Conservation (phyloP, 768 basidiomycete species). For the Neoboletus brunneissimus region DNA sequence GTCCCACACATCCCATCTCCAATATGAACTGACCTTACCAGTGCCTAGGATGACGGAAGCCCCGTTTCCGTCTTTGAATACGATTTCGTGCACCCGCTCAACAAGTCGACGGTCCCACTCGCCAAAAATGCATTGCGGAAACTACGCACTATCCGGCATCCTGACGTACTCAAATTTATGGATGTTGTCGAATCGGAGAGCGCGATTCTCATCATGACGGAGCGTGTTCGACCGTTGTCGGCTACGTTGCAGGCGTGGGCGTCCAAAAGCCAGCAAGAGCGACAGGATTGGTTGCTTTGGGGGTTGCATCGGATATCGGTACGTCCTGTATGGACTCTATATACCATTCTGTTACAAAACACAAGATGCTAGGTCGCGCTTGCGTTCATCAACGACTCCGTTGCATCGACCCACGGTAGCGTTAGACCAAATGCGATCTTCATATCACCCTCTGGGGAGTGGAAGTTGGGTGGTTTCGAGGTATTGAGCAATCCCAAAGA, state of each 20-base stretch:
- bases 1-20: background rate
- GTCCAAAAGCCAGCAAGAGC: slow-evolving; percentile 57
- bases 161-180: slow-evolving; percentile 93
- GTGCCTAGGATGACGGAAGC: slow-evolving; percentile 77
- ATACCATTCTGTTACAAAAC: background rate
- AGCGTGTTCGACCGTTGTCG: slow-evolving; percentile 79
- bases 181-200: slow-evolving; percentile 90
- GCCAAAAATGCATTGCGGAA: slow-evolving; percentile 91
- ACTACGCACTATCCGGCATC: slow-evolving; percentile 88
- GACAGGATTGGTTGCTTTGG: slow-evolving; percentile 91
- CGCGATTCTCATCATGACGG: slow-evolving; percentile 89
- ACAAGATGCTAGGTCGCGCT: slow-evolving; percentile 65
- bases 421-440: slow-evolving; percentile 76
- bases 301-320: slow-evolving; percentile 89
- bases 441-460: slow-evolving; percentile 91
- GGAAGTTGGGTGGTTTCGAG: slow-evolving; percentile 96
- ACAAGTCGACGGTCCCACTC: slow-evolving; percentile 62
- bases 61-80: slow-evolving; percentile 91
- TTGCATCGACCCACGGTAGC: slow-evolving; percentile 80
- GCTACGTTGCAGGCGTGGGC: slow-evolving; percentile 60
- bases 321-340: slow-evolving; percentile 13
- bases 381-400: slow-evolving; percentile 85
- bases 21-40: slow-evolving; percentile 18
- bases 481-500: slow-evolving; percentile 82
- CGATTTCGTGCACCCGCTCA: slow-evolving; percentile 62